Base-by-base conservation (phyloP, 441 rosid species). In the Melastoma candidum region DNA sequence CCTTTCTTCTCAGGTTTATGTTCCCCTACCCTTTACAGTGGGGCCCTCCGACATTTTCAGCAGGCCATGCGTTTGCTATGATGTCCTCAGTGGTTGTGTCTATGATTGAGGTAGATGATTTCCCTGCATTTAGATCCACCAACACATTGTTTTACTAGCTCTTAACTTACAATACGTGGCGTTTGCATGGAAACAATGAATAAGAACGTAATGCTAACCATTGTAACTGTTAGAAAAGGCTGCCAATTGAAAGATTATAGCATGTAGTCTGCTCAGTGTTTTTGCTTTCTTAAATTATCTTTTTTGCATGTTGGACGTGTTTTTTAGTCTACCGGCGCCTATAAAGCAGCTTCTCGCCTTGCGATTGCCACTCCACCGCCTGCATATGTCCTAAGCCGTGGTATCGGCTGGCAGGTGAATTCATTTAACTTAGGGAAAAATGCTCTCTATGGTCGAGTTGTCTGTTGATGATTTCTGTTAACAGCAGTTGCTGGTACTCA, bases 11-110 rank as follows among this genome's bases (percentile, higher is more conserved):
- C 67, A 83, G 90, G 90, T 75, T 83, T 66, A 78, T 68, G 60
- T 77, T 81, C 60, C 92, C 92, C 9, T 83, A 80, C 67, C 92
- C 92, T 67, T 82, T 83, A 14, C 92, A 83, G 36, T 83, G 92
- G 92, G 92, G 92, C 0, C 77, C 92, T 6, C 92, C 92, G 14
- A 83, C 87, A n/a, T 83, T 83, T 69, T 64, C 85, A 10, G 92
- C 78, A 11, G 85, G 87, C 17, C 92, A 83, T 74, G 74, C 82
- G 9, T 77, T 83, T 66, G 87, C 87, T 63, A 78, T 83, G 85
- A 81, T 81, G 87, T 71, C 85, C 65, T 79, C 87, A 8, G 87
- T 81, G 60, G 74, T 83, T 47, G 92, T 83, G 12, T 81, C 92
- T 46, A 81, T 81, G 85, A 71, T 78, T 41, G 90, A 83, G 90